phyloP scores from a whole-genome alignment of 805 yeast genomes.

The Spathaspora sp. region DNA sequence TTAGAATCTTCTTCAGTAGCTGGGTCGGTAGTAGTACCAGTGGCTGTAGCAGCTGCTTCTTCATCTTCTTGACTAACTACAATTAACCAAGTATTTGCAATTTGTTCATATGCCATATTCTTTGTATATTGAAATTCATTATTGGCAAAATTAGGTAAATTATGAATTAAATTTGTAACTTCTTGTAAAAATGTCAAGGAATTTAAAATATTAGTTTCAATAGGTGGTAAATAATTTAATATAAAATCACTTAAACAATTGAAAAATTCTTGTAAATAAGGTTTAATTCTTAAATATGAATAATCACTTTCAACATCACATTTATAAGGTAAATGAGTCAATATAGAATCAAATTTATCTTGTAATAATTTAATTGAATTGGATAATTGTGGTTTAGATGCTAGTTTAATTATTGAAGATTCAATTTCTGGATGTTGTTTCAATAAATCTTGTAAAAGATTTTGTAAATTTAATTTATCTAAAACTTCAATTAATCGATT shows the following conservation, averaged over 20 bases:
- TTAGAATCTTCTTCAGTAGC: constrained; percentile 9
- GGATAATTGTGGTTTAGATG: constrained; percentile 57
- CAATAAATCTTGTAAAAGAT: constrained; percentile 50
- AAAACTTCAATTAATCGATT: constrained; percentile 65
- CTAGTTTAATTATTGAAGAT: constrained; percentile 43
- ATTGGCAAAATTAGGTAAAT: constrained; percentile 63
- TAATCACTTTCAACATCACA: constrained; percentile 74
- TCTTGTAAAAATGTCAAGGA: constrained; percentile 62
- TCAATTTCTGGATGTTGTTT: constrained; percentile 60
- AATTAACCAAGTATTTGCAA: constrained; percentile 54
- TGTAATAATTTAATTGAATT: constrained; percentile 50
- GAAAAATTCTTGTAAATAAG: constrained; percentile 64
- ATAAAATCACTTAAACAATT: constrained; percentile 72
- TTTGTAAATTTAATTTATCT: constrained; percentile 52
- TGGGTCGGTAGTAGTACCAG: neutral
- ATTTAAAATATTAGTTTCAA: constrained; percentile 49
- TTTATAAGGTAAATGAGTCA: constrained; percentile 63
- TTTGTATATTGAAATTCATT: constrained; percentile 51
- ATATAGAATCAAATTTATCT: constrained; percentile 42
- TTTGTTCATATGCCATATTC: constrained; percentile 56
- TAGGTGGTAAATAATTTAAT: constrained; percentile 68
- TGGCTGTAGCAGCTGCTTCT: neutral
- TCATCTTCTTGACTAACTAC: constrained; percentile 32
- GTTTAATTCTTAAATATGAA: constrained; percentile 69
- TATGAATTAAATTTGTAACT: constrained; percentile 56